A percentile compares a stretch with the other conserved stretches of the same genome.
phyloP scores from a whole-genome alignment of 2,329 filamentous ascomycete genomes.

The Rutstroemia sp. region DNA sequence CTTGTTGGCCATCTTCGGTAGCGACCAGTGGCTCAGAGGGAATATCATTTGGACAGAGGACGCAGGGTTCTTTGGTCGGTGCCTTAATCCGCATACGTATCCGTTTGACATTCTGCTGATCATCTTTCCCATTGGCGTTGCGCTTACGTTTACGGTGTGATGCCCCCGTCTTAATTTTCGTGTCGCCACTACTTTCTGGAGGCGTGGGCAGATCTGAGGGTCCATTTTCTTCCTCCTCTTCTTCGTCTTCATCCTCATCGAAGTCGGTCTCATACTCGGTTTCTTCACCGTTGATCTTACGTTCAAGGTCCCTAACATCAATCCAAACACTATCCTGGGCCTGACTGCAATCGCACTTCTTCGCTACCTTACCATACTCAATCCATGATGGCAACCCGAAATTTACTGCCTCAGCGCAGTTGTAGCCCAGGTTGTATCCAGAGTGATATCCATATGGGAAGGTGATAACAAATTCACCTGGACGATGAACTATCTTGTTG shows the following conservation, averaged over 20 bases:
- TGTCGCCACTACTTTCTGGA: slow-evolving; percentile 60
- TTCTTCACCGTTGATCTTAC: slow-evolving; percentile 83
- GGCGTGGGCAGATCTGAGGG: slow-evolving; percentile 70
- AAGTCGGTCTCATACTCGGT: slow-evolving; percentile 77
- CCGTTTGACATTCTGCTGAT: slow-evolving; percentile 54
- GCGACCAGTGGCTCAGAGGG: slow-evolving; percentile 73
- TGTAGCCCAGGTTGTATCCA: slow-evolving; percentile 95
- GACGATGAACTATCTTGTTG: slow-evolving; percentile 91
- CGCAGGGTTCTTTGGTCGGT: slow-evolving; percentile 71
- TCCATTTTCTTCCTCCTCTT: slow-evolving; percentile 54
- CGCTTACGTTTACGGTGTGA: slow-evolving; percentile 62
- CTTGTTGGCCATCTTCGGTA: slow-evolving; percentile 81
- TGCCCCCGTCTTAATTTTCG: slow-evolving; percentile 49
- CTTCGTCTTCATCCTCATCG: slow-evolving; percentile 60
- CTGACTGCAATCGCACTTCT: slow-evolving; percentile 92
- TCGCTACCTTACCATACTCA: slow-evolving; percentile 88
- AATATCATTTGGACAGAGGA: slow-evolving; percentile 87
- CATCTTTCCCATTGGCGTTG: slow-evolving; percentile 35
- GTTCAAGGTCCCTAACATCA: slow-evolving; percentile 91
- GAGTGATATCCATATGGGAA: slow-evolving; percentile 99
- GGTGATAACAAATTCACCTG: slow-evolving; percentile 96
- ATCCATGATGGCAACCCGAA: slow-evolving; percentile 95
- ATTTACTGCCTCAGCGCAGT: slow-evolving; percentile 97
- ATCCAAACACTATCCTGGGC: slow-evolving; percentile 98
- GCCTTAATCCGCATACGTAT: slow-evolving; percentile 64